phyloP scores from a whole-genome alignment of 192 early-diverging fungal species.

The Coemansia sp. region DNA sequence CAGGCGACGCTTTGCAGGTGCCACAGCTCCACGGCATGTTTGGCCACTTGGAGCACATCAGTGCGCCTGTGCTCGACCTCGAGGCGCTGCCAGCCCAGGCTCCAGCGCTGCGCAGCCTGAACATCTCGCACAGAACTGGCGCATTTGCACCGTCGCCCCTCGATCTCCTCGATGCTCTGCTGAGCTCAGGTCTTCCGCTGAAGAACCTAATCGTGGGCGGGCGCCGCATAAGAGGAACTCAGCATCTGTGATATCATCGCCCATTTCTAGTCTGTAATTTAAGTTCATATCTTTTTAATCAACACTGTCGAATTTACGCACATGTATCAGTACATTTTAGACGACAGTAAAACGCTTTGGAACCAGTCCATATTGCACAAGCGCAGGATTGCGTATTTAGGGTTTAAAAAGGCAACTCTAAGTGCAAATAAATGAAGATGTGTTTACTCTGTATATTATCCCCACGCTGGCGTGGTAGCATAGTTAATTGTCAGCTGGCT shows the following conservation, averaged over 20 bases:
- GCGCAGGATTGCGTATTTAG: background rate
- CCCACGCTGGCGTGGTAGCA: constrained; percentile 90
- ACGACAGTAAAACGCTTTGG: background rate
- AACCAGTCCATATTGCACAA: background rate
- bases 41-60: constrained; percentile 11
- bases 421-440: background rate
- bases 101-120: too few species aligned
- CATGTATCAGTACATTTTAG: background rate
- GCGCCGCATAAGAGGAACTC: background rate
- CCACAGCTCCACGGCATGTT: constrained; percentile 24
- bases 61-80: constrained; percentile 27
- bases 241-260: background rate
- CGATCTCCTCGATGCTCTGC: background rate
- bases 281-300: background rate
- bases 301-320: background rate
- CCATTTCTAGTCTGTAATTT: background rate
- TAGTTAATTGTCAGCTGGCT: constrained; percentile 89
- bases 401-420: background rate
- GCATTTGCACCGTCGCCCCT: too few species aligned
- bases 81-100: constrained; percentile 13
- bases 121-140: too few species aligned
- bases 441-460: constrained; percentile 45
- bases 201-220: constrained; percentile 6
- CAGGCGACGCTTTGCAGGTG: constrained; percentile 16
- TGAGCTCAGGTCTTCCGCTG: constrained; percentile 21